phyloP scores from a whole-genome alignment of 179 eudicot species.

The Spinacia oleracea region DNA sequence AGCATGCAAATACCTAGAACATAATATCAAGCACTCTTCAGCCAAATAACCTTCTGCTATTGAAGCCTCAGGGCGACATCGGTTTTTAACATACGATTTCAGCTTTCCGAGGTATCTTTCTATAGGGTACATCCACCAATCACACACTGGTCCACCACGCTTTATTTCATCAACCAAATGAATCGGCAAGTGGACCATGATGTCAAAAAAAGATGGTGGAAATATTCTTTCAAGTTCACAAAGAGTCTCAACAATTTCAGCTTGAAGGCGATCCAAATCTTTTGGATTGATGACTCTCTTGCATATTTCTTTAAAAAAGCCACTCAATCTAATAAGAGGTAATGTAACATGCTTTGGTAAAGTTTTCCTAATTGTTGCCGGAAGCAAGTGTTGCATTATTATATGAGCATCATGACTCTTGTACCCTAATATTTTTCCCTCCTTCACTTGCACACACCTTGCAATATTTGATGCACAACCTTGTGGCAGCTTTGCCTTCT shows the following conservation, averaged over 20 bases:
- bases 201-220: background rate
- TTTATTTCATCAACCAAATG: background rate
- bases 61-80: background rate
- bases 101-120: background rate
- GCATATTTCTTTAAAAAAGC: too few species aligned
- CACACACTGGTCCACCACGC: background rate
- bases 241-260: background rate
- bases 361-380: too few species aligned
- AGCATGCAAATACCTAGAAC: background rate
- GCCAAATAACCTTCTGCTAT: background rate
- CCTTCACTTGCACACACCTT: too few species aligned
- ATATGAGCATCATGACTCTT: too few species aligned
- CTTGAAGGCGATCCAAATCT: too few species aligned
- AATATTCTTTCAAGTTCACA: background rate
- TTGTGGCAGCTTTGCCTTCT: too few species aligned
- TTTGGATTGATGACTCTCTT: too few species aligned
- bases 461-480: too few species aligned
- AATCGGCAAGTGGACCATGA: background rate
- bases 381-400: too few species aligned
- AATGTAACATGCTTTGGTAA: too few species aligned
- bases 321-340: too few species aligned
- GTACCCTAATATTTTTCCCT: too few species aligned
- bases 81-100: background rate
- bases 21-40: background rate
- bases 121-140: background rate